These are phyloP conservation scores for Pythium aristosporum DNA, from an alignment of 352 stramenopile genomes.

Conservation along the genomic window DNA sequence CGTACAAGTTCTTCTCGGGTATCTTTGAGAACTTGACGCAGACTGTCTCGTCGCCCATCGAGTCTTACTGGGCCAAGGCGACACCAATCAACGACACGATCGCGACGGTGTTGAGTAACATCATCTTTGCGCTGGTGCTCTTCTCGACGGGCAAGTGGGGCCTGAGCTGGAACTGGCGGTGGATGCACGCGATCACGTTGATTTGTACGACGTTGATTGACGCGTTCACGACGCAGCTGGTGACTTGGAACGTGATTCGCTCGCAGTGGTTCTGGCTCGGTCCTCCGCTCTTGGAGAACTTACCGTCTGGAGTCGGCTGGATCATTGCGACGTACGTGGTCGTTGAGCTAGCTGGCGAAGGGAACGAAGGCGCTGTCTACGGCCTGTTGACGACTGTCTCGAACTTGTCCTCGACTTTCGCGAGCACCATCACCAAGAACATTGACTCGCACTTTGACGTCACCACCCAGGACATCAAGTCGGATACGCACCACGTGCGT, in stretches of 20 bases:
- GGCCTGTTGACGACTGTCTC: conserved; percentile 21
- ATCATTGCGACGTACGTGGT: conserved; percentile 19
- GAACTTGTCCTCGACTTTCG: conserved; percentile 24
- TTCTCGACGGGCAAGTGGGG: conserved; percentile 22
- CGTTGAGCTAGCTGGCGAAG: conserved; percentile 30
- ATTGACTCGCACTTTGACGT: conserved; percentile 27
- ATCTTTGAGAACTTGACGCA: conserved; percentile 17
- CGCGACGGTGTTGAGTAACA: conserved; percentile 7
- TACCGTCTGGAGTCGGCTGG: conserved; percentile 19
- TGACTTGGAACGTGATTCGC: conserved; percentile 24
- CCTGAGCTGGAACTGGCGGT: conserved; percentile 21
- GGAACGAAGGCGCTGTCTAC: conserved; percentile 27
- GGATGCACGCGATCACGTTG: conserved; percentile 14
- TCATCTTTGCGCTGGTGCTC: conserved; percentile 15
- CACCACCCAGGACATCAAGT: conserved; percentile 20
- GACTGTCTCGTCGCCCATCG: conserved; percentile 6
- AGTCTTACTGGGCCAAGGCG: conserved; percentile 17
- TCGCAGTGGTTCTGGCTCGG: conserved; percentile 30
- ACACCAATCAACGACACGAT: conserved; percentile 24
- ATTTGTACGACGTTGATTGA: conserved; percentile 8
- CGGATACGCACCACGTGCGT: conserved; percentile 24
- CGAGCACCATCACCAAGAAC: conserved; percentile 24
- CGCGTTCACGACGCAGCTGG: conserved; percentile 17
- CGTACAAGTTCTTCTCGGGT: conserved; percentile 14
- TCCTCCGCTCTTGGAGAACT: conserved; percentile 14